Evolutionary conservation across 2,329 filamentous ascomycete genomes (phyloP).

Genomic region (Trichoderma hamatum): DNA sequence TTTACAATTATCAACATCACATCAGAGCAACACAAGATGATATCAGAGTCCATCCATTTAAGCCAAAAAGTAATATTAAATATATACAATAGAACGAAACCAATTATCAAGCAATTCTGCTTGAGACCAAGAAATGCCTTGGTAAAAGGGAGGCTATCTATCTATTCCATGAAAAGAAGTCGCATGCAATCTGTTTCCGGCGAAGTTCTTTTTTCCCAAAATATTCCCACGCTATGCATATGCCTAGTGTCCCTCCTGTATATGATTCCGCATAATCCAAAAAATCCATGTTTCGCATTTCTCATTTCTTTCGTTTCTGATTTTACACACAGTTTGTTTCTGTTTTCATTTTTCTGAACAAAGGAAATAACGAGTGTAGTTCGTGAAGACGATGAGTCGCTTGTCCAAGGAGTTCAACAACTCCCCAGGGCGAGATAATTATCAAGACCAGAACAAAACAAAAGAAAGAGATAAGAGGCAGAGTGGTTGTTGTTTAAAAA

Average conservation of each 20-base stretch:
- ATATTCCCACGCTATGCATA: neutral
- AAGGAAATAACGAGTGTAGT: slow-evolving; percentile 18
- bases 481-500: slow-evolving; percentile 13
- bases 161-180: neutral
- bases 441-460: neutral
- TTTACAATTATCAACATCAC: neutral
- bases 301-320: neutral
- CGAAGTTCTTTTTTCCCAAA: neutral
- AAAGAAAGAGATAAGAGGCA: slow-evolving; percentile 16
- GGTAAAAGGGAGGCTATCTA: neutral
- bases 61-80: neutral
- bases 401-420: neutral
- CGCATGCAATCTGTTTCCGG: slow-evolving; percentile 19
- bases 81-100: neutral
- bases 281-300: neutral
- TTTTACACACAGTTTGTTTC: neutral
- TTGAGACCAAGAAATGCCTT: neutral
- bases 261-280: neutral
- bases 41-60: neutral
- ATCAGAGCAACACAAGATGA: neutral
- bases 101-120: neutral
- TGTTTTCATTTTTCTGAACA: neutral
- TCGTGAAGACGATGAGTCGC: slow-evolving; percentile 24
- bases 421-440: neutral
- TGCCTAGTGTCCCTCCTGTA: neutral